Conservation (phyloP, 108 stramenopile genomes). For the Nannochloropsis salina region DNA sequence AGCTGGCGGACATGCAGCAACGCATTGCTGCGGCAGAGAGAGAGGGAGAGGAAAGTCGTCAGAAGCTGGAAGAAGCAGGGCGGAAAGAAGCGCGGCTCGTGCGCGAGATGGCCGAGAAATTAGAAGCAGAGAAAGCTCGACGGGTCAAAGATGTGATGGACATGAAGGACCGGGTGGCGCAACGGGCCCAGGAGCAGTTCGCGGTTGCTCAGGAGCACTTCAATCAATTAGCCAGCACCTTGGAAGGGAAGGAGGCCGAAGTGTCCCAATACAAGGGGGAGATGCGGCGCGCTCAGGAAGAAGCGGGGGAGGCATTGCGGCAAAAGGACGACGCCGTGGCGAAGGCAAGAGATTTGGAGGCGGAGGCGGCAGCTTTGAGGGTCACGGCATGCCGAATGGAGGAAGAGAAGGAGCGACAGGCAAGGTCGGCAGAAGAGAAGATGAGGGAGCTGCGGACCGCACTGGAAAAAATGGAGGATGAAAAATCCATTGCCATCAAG, state of each 20-base stretch:
- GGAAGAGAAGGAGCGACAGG: slow-evolving; percentile 14
- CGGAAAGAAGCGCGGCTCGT: background rate
- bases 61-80: slow-evolving; percentile 5
- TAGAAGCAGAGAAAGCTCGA: background rate
- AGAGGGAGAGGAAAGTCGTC: background rate
- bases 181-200: slow-evolving; percentile 5
- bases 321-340: background rate
- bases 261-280: background rate
- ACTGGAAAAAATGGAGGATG: background rate
- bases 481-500: background rate
- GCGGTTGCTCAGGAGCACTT: background rate
- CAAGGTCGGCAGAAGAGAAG: background rate
- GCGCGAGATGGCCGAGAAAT: background rate
- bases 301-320: background rate
- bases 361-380: background rate
- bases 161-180: background rate
- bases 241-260: background rate
- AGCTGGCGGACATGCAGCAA: background rate
- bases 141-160: background rate
- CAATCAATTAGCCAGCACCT: background rate
- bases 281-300: background rate
- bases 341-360: background rate
- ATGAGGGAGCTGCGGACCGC: background rate
- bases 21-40: background rate
- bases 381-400: background rate